Base-by-base conservation (phyloP, 805 yeast species). In the Saccharomyces jurei region DNA sequence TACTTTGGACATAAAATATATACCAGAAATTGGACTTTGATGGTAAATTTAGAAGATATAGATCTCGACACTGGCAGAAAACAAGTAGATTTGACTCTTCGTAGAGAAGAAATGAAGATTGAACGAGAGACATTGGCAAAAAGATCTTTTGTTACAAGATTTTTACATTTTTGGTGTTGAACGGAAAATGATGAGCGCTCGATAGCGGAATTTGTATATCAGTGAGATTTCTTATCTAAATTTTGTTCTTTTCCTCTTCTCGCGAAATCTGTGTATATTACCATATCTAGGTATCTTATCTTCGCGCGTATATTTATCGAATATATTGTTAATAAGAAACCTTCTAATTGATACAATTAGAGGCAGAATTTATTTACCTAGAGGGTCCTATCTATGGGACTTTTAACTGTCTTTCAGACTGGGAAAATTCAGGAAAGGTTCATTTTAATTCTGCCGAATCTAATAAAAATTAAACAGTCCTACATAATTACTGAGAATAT, bases 31-130 rank as follows among this genome's bases (percentile, higher is more conserved):
- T 70, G 68, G 64, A 62, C 49, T 48, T 60, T 74, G 26, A 64
- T 71, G 63, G 69, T 79, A 51, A 69, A 68, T 13, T 70, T 77
- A 11, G 63, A 67, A 21, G 84, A 81, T 48, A 77, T 83, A 63
- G 88, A 83, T 63, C 71, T 84, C 41, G 81, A 78, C 55, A 71
- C 81, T 22, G 87, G 87, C 46, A 75, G 83, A 71, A 78, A 80
- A 60, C 77, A 74, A 31, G 64, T 77, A 21, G 85, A 83, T 63
- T 59, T 76, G 58, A 84, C 81, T 31, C 65, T 72, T 28, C 70
- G 79, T 53, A 72, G 72, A 47, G 79, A 76, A 60, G 83, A 79
- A 61, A 71, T 77, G 56, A 76, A 74, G 22, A 77, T 76, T 52
- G 86, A 79, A 60, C 66, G 72, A 54, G 73, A 65, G 41, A 63